phyloP scores from a whole-genome alignment of 169 alveolate genomes.

The Neospora caninum region DNA sequence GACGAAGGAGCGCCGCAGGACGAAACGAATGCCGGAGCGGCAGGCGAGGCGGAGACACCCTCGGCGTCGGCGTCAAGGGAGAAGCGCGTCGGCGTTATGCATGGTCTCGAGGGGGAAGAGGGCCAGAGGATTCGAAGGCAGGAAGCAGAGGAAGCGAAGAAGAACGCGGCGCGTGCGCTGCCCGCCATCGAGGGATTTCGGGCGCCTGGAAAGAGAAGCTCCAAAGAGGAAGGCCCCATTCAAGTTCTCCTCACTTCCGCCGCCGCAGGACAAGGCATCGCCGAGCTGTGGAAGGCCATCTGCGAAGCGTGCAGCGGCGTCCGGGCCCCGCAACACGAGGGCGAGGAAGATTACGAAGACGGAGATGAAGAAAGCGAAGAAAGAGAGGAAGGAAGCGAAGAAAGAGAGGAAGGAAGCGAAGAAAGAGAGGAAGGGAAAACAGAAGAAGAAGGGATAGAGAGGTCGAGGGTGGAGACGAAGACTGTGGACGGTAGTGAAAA shows the following conservation, averaged over 20 bases:
- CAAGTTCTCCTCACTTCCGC: constrained; percentile 12
- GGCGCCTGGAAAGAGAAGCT: neutral
- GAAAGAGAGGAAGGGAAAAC: neutral
- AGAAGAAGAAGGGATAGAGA: neutral
- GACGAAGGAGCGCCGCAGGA: neutral
- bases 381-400: neutral
- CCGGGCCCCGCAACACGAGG: neutral
- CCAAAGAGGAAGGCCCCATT: neutral
- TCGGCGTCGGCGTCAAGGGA: neutral
- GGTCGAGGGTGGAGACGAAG: neutral
- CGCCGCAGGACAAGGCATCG: constrained; percentile 9
- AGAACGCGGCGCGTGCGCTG: neutral
- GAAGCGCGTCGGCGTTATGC: neutral
- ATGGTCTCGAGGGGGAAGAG: constrained; percentile 4
- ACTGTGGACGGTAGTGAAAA: neutral
- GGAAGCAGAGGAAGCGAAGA: neutral
- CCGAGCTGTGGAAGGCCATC: neutral
- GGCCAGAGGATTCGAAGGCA: neutral
- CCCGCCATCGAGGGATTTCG: neutral
- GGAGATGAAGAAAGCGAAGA: neutral
- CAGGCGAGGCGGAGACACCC: neutral
- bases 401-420: neutral
- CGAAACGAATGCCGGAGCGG: too few relatives aligned
- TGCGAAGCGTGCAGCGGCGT: constrained; percentile 25
- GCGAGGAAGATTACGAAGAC: neutral